Base-by-base conservation (phyloP, 2,329 filamentous ascomycete species). In the Trichoderma sp. region DNA sequence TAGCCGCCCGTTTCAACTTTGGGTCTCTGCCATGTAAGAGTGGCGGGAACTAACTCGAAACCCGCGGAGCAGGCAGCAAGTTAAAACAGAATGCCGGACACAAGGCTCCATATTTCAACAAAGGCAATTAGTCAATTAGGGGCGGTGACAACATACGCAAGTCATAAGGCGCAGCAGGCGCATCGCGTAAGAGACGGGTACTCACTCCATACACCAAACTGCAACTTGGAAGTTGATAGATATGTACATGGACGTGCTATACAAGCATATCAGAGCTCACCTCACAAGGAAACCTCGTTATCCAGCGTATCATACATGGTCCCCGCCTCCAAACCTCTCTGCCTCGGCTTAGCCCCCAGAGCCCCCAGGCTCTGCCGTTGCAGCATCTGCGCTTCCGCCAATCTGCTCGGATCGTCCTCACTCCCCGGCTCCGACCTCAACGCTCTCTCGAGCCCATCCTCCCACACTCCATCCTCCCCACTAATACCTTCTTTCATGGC, bases 351-450 rank as follows among this genome's bases (percentile, higher is more conserved):
- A 27, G 74, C 71, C 48, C 73, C 73, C n/a, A 74, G 61, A 1
- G 71, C 73, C 25, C 37, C 69, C 7, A 71, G 68, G 37, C 69
- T 72, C 59, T 74, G 71, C 17, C 70, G 71, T 54, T 72, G 67
- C 67, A 75, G 70, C 37, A 86, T 78, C 70, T 80, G 79, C 48
- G 76, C 70, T 74, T 84, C 84, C 5, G 84, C 83, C 45, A 79
- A 67, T 9, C 80, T 72, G 60, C 79, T 78, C 4, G 84, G 84
- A 71, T 86, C 84, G 67, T 84, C 75, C 72, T 80, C 76, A 6
- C 79, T 80, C 2, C 84, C 84, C 68, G 81, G 80, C 71, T 84
- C 80, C 4, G 79, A 71, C 64, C 77, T 74, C 69, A 83, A 75
- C 2, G 80, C 78, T 69, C 78, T 80, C 73, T 78, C 74, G 42